Evolutionary conservation across 441 rosid genomes (phyloP), one percentile per base, ranked within the genome.

Genomic region (Caryocar brasiliense): DNA sequence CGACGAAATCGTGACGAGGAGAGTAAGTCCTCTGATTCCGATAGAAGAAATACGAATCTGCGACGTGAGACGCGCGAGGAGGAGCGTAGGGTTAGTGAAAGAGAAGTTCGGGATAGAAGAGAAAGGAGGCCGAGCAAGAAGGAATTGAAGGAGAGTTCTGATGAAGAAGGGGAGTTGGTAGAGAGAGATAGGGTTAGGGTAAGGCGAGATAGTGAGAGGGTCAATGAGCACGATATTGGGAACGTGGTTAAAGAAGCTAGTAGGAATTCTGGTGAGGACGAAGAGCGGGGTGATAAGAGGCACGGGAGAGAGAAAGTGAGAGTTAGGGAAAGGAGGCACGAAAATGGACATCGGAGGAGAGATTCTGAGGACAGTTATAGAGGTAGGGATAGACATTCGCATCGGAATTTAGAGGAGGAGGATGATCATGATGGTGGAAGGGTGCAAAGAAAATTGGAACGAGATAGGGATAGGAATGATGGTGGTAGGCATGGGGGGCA

Each of bases 341-440:
- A 61, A 47, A 58, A 59, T 25, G 72, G 66, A 50, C 66, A 24
- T 22, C 56, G 61, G 46, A 53, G 54, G 19, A 53, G 58, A 30
- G 78, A 75, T 40, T 20, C 19, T 54, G 74, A 69, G 29, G 68
- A 53, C 56, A 61, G 49, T 10, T 39, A 44, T 46, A 67, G 72
- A 53, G 28, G 47, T 27, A 35, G 59, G 27, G 68, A 62, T 7
- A n/a, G 55, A 24, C 57, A 44, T 21, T 56, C 67, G 9, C 67
- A 50, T 0, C 62, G 53, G 53, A 76, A 64, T 7, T 58, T 30
- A 12, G 67, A 54, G 15, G 52, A 44, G 8, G 60, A 64, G 40
- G 57, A 66, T 44, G 71, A 70, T 3, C 47, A 58, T 41, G 61
- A 42, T 36, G 50, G 41, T n/a, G n/a, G n/a, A n/a, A n/a, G n/a